phyloP scores from a whole-genome alignment of 768 basidiomycete genomes.

The Trametes punicea region DNA sequence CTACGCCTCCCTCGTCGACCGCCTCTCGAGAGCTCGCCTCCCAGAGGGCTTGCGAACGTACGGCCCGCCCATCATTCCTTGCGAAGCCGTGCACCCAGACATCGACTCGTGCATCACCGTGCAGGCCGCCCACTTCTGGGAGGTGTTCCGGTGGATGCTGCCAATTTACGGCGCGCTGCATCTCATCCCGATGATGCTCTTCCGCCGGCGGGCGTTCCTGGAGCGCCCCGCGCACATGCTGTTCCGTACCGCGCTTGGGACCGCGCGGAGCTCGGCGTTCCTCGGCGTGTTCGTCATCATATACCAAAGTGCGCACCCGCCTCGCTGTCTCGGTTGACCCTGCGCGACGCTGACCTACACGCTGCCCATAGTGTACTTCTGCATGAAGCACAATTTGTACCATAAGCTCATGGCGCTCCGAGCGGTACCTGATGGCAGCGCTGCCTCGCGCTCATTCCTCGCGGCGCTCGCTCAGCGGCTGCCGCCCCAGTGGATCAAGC shows the following conservation, averaged over 20 bases:
- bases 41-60: constrained; percentile 33
- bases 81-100: constrained; percentile 78
- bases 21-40: constrained; percentile 38
- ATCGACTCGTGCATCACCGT: constrained; percentile 56
- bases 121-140: constrained; percentile 67
- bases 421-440: constrained; percentile 14
- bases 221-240: constrained; percentile 67
- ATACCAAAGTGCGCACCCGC: constrained; percentile 66
- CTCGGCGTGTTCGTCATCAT: constrained; percentile 77
- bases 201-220: constrained; percentile 67
- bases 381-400: constrained; percentile 62
- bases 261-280: constrained; percentile 82
- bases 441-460: constrained; percentile 35
- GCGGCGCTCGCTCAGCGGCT: constrained; percentile 26
- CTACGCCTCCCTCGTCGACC: constrained; percentile 41
- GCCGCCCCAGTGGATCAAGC: constrained; percentile 42
- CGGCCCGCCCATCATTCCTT: constrained; percentile 54
- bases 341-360: not conserved
- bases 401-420: constrained; percentile 37
- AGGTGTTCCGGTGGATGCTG: constrained; percentile 81
- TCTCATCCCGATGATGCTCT: constrained; percentile 80
- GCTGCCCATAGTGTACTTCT: constrained; percentile 49
- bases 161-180: constrained; percentile 88
- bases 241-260: constrained; percentile 62
- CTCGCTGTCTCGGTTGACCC: not conserved